Evolutionary conservation across 1,139 yeast genomes (phyloP), one percentile per base, ranked within the genome.

Genomic region (Taphrina sp.): DNA sequence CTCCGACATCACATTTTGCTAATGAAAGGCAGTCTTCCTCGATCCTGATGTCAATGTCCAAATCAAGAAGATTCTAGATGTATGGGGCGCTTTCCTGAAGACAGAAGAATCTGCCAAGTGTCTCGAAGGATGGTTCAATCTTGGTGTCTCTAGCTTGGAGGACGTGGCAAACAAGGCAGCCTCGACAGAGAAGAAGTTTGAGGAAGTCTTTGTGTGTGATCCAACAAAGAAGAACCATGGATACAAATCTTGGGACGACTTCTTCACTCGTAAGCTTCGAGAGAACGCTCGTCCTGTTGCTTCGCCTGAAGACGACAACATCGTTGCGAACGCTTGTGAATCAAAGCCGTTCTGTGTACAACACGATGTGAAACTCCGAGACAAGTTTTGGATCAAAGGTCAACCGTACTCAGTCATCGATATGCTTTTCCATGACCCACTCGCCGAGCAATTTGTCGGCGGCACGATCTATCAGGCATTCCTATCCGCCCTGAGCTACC

Each of bases 391-490:
- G 47, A 29, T 43, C 4, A 43, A 43, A 20, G 47, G 47, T 2
- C 47, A 43, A 19, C 47, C 47, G 4, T 43, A 43, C 38, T 43
- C 47, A 10, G 47, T 38, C 3, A 14, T 29, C 38, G 47, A 43
- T 22, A 43, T 43, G 47, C 37, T 43, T 28, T 36, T 26, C 7
- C 47, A 43, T n/a, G 47, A 43, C 37, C 24, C 17, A 19, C 37
- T 31, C 37, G 47, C 47, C 17, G 34, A 43, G 17, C 29, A 43
- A 33, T 43, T 43, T 19, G 29, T 31, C 26, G 47, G 47, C 36
- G 47, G 47, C 26, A 43, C 47, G 28, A 38, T 43, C 29, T 43
- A 43, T 38, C 47, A 43, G 16, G 47, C 47, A 10, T 43, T 43
- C 38, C 28, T 43, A 17, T 43, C 47, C 2, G 47, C 47, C 7